These are phyloP conservation scores for Trametes elegans DNA, from an alignment of 768 basidiomycete species.

Conservation along the genomic window DNA sequence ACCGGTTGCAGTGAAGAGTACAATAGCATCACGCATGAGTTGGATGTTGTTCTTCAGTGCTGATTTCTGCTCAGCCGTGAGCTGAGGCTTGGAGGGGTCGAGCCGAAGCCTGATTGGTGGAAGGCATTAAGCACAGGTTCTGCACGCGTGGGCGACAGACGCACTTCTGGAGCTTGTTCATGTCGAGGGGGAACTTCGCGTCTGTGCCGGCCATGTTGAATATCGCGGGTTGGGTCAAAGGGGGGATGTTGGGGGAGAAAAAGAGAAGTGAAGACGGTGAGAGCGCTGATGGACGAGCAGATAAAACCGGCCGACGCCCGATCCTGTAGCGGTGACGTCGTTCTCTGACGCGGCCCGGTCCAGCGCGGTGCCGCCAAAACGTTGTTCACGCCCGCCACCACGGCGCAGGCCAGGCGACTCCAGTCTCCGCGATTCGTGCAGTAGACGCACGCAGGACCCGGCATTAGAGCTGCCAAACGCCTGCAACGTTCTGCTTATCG, in stretches of 20 bases:
- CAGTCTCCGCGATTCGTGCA: not conserved
- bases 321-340: not conserved
- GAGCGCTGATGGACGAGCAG: slow-evolving; percentile 13
- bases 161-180: slow-evolving; percentile 73
- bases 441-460: too few relatives aligned
- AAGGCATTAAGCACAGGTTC: not conserved
- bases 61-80: slow-evolving; percentile 61
- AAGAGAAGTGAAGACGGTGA: not conserved
- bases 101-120: slow-evolving; percentile 55
- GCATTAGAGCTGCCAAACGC: too few relatives aligned
- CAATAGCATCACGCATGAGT: slow-evolving; percentile 80
- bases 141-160: not conserved
- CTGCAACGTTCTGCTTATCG: too few relatives aligned
- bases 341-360: slow-evolving; percentile 3
- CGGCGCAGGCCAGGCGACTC: too few relatives aligned
- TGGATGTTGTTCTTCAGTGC: slow-evolving; percentile 69
- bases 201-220: slow-evolving; percentile 40
- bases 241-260: not conserved
- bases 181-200: slow-evolving; percentile 71
- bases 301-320: slow-evolving; percentile 10
- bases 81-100: slow-evolving; percentile 63
- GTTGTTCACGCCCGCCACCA: too few relatives aligned
- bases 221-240: not conserved
- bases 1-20: slow-evolving; percentile 83
- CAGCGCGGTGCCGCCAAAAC: not conserved